phyloP scores from a whole-genome alignment of 1,139 yeast species.

The Pichia sp. region DNA sequence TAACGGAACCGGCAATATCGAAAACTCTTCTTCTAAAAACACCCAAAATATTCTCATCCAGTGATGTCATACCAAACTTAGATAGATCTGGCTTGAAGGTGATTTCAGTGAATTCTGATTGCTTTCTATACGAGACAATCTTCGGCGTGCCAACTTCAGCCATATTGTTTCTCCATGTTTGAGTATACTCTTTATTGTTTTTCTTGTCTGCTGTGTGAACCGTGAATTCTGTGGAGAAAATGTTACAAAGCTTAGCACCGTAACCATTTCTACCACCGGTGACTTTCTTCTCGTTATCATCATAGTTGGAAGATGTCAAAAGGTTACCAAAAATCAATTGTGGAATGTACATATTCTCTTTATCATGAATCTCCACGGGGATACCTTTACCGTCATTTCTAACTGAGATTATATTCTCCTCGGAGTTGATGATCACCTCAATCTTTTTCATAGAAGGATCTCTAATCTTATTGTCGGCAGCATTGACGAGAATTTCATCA shows the following conservation, averaged over 20 bases:
- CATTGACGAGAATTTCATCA: constrained; percentile 95
- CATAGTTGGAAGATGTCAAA: constrained; percentile 92
- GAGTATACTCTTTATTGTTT: constrained; percentile 58
- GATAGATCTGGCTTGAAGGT: constrained; percentile 84
- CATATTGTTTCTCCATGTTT: constrained; percentile 89
- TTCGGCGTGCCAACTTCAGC: constrained; percentile 66
- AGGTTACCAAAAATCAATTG: constrained; percentile 95
- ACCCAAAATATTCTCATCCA: constrained; percentile 77
- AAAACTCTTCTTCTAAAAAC: constrained; percentile 90
- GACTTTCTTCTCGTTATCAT: constrained; percentile 90
- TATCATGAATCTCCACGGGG: constrained; percentile 88
- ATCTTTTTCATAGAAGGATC: constrained; percentile 86
- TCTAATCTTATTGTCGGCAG: constrained; percentile 96
- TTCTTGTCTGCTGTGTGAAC: constrained; percentile 84
- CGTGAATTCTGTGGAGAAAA: constrained; percentile 80
- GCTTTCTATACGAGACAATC: constrained; percentile 52
- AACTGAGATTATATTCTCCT: constrained; percentile 67
- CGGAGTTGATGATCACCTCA: constrained; percentile 73
- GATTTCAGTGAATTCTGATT: constrained; percentile 76
- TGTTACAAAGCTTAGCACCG: constrained; percentile 95
- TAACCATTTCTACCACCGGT: constrained; percentile 99
- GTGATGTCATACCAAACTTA: constrained; percentile 73
- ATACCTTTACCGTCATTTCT: constrained; percentile 94
- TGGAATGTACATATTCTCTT: constrained; percentile 90
- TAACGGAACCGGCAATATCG: constrained; percentile 94